Evolutionary conservation across 1,139 yeast genomes (phyloP), one percentile per base, ranked within the genome.

Genomic region (Lodderomyces pseudojiufengensis): DNA sequence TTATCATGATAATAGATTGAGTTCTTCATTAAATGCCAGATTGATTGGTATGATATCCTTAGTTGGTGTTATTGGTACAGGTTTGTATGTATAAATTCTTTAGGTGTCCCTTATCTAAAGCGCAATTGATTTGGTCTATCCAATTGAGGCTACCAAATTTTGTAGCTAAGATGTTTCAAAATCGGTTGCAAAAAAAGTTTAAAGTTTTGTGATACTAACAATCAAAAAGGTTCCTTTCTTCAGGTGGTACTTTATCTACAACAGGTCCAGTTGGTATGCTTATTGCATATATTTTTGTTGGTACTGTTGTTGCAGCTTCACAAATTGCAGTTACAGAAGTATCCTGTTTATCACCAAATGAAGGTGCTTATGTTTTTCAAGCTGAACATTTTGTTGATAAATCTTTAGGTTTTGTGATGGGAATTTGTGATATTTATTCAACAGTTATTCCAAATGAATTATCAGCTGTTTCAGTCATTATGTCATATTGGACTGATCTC

Each of bases 21-120:
- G 33, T 12, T 32, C 38, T 10, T 34, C 41, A 8, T 41, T 60
- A 31, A 50, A 55, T 30, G 55, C 55, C 36, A 52, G 67, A 39
- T 65, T 60, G 33, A 47, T 63, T 55, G 54, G 28, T 13, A 61
- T 62, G 59, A 44, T 63, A 15, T 50, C 67, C 3, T 50, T 62
- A 32, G 65, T 54, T 10, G 59, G 58, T 12, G 54, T 53, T 5
- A 47, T 57, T 36, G 62, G 62, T 26, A 57, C 62, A 4, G 59
- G 59, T 7, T 36, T 54, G 20, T 36, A 29, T 34, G 31, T 34
- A 18, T 12, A 14, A 16, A 27, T 18, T 18, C 7, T 5, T 18
- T 18, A n/a, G n/a, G n/a, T n/a, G n/a, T n/a, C n/a, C n/a, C n/a
- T n/a, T n/a, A n/a, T n/a, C n/a, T n/a, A n/a, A n/a, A n/a, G n/a